Conservation (phyloP, 1,284 basidiomycete genomes). For the Apiotrichum siamense region DNA sequence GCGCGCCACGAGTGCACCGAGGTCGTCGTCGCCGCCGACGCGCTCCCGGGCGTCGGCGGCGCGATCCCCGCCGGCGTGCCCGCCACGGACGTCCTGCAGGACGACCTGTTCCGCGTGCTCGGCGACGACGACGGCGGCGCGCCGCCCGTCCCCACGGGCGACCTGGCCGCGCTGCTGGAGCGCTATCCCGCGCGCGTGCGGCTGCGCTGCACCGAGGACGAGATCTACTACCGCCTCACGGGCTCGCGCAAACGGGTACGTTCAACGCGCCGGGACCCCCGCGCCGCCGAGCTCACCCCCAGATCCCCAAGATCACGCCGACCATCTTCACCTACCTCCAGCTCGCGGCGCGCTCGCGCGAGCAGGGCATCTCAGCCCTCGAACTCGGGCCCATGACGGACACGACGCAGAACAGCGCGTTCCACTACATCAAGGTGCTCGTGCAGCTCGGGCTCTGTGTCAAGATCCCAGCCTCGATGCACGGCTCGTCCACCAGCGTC, state of each 20-base stretch:
- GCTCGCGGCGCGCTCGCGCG: constrained; percentile 15
- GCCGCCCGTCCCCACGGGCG: constrained; percentile 7
- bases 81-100: not conserved
- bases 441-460: constrained; percentile 31
- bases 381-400: constrained; percentile 38
- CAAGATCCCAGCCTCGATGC: constrained; percentile 32
- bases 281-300: not conserved
- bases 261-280: not conserved
- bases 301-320: constrained; percentile 32
- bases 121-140: constrained; percentile 24
- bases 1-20: constrained; percentile 28
- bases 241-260: constrained; percentile 36
- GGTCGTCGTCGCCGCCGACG: constrained; percentile 27
- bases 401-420: constrained; percentile 37
- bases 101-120: constrained; percentile 20
- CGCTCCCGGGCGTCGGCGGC: constrained; percentile 20
- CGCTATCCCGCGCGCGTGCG: constrained; percentile 37
- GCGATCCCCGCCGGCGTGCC: constrained; percentile 20
- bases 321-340: constrained; percentile 30
- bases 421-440: constrained; percentile 38
- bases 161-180: constrained; percentile 21
- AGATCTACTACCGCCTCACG: constrained; percentile 40
- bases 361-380: constrained; percentile 14
- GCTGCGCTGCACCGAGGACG: constrained; percentile 37
- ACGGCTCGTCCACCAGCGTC: constrained; percentile 33